phyloP scores from a whole-genome alignment of 768 basidiomycete species.

The Psilocybe azurescens region DNA sequence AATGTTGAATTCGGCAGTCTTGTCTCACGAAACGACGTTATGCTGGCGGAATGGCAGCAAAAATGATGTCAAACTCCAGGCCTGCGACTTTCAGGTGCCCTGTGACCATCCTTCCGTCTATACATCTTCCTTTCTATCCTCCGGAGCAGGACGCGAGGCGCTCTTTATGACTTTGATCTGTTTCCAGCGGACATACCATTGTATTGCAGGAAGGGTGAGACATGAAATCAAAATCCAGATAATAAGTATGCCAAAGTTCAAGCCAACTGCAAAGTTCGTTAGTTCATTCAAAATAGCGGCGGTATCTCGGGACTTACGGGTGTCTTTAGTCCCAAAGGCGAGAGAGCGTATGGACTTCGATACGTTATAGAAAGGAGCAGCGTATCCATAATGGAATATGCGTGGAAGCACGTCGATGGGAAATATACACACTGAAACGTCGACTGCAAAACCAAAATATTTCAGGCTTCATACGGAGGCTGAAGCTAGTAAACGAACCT shows the following conservation, averaged over 20 bases:
- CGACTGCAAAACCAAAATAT: constrained; percentile 40
- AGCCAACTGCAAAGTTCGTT: constrained; percentile 48
- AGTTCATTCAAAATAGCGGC: neutral
- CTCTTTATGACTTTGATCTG: constrained; percentile 14
- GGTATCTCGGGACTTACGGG: constrained; percentile 43
- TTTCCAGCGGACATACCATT: constrained; percentile 41
- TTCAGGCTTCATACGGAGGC: neutral
- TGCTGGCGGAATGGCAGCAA: too few relatives aligned
- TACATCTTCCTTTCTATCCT: neutral
- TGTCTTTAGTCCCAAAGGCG: constrained; percentile 68
- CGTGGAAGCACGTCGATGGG: constrained; percentile 64
- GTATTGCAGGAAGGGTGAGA: constrained; percentile 55
- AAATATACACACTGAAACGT: constrained; percentile 63
- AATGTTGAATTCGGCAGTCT: too few relatives aligned
- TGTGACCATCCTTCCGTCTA: neutral
- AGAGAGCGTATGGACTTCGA: constrained; percentile 63
- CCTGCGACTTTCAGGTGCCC: too few relatives aligned
- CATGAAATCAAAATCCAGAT: constrained; percentile 61
- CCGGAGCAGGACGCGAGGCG: neutral
- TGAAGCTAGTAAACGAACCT: constrained; percentile 36
- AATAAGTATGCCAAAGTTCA: constrained; percentile 65
- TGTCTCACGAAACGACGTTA: too few relatives aligned
- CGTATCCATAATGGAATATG: constrained; percentile 71
- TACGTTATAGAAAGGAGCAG: constrained; percentile 75
- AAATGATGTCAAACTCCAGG: too few relatives aligned